Percentiles rank a stretch among this genome's conserved stretches.
Conservation (phyloP, 345 rosid species). For the Clausena lansium region DNA sequence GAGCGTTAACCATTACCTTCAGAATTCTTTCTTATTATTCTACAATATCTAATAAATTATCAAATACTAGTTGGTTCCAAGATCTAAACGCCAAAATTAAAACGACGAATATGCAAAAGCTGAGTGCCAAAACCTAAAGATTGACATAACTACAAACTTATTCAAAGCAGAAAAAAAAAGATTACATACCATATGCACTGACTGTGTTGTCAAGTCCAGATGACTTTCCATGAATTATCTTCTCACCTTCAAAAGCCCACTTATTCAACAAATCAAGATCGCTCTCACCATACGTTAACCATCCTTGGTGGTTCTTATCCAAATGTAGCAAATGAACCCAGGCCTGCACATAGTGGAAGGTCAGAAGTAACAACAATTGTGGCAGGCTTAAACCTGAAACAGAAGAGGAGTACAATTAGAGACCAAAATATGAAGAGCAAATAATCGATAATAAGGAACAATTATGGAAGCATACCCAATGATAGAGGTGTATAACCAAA, state of each 20-base stretch:
- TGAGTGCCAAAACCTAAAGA: not conserved
- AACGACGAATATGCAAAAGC: not conserved
- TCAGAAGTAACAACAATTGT: slow-evolving; percentile 65
- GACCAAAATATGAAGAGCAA: not conserved
- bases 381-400: slow-evolving; percentile 73
- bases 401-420: slow-evolving; percentile 18
- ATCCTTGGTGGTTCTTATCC: slow-evolving; percentile 41
- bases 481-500: slow-evolving; percentile 86
- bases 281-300: slow-evolving; percentile 51
- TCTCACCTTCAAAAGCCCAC: slow-evolving; percentile 99
- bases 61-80: not conserved
- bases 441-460: not conserved
- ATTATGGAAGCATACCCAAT: slow-evolving; percentile 52
- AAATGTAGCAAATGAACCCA: slow-evolving; percentile 82
- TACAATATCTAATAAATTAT: not conserved
- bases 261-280: slow-evolving; percentile 70
- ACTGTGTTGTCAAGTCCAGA: slow-evolving; percentile 97
- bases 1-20: not conserved
- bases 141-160: not conserved
- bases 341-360: slow-evolving; percentile 87
- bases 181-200: slow-evolving; percentile 79
- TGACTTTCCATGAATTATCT: slow-evolving; percentile 89
- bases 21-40: not conserved
- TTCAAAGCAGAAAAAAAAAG: not conserved
- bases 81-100: not conserved